These are phyloP conservation scores for carrot (Daucus carota) DNA, from an alignment of 129 eudicot genomes.

Conservation along the genomic window DNA sequence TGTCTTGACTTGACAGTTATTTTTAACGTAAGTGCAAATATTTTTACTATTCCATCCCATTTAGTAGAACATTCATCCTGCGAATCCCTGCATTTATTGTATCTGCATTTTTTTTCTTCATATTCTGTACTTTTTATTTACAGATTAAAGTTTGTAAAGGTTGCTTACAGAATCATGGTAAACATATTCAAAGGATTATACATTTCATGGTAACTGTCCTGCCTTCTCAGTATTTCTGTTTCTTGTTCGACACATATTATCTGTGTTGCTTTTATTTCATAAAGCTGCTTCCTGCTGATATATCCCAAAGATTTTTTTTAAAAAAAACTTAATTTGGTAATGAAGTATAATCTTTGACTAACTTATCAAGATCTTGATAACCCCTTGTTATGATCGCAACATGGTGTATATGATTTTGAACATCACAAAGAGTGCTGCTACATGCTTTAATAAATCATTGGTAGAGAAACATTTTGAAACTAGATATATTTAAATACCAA, in stretches of 20 bases:
- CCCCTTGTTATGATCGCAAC: neutral
- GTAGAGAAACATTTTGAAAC: neutral
- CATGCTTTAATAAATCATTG: neutral
- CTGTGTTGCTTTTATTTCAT: neutral
- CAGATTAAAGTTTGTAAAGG: conserved; percentile 22
- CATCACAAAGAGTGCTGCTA: neutral
- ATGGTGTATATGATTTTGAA: neutral
- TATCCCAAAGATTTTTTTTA: neutral
- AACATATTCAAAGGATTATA: conserved; percentile 70
- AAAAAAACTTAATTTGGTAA: neutral
- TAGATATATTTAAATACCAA: neutral
- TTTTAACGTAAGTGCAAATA: no score
- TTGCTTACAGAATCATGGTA: conserved; percentile 42
- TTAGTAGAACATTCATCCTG: no score
- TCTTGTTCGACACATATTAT: neutral
- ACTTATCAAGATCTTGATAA: neutral
- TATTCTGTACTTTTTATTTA: conserved; percentile 8
- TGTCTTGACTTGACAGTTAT: neutral
- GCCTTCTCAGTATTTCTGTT: neutral
- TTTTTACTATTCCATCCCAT: no score
- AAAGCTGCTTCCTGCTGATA: neutral
- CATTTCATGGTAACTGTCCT: conserved; percentile 55
- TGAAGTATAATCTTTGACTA: neutral
- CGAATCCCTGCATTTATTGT: neutral
- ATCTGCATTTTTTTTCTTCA: neutral